Evolutionary conservation across 1,139 yeast species (phyloP).

Genomic region (Taphrina sp.): DNA sequence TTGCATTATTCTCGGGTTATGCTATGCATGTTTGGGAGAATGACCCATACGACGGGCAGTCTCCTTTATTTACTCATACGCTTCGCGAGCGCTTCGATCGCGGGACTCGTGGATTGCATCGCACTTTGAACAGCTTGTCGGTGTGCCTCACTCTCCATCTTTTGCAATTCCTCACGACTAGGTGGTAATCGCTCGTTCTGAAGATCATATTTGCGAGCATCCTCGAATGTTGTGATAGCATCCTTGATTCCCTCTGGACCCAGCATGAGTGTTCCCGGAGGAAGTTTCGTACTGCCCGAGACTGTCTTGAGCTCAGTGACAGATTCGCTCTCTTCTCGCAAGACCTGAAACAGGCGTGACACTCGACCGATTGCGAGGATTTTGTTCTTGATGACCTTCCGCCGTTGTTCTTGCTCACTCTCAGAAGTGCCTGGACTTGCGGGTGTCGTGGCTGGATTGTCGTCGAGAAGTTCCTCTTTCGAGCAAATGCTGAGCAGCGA

Average conservation of each 20-base stretch:
- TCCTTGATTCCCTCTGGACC: slow-evolving; percentile 70
- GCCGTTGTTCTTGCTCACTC: slow-evolving; percentile 46
- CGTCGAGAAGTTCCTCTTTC: slow-evolving; percentile 87
- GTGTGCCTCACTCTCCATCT: slow-evolving; percentile 48
- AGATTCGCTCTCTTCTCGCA: slow-evolving; percentile 85
- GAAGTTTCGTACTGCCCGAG: slow-evolving; percentile 63
- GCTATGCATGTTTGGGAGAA: too few species aligned
- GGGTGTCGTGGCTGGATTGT: slow-evolving; percentile 40
- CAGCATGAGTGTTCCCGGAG: slow-evolving; percentile 80
- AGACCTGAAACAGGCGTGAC: slow-evolving; percentile 85
- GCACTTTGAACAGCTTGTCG: slow-evolving; percentile 19
- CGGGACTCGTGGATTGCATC: slow-evolving; percentile 17
- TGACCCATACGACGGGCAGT: too few species aligned
- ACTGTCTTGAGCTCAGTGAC: slow-evolving; percentile 75
- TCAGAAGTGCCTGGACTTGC: slow-evolving; percentile 37
- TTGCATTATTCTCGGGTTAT: too few species aligned
- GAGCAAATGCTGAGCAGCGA: slow-evolving; percentile 90
- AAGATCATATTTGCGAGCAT: slow-evolving; percentile 77
- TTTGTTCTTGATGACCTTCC: slow-evolving; percentile 75
- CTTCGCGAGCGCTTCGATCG: slow-evolving; percentile 26
- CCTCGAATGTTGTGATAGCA: slow-evolving; percentile 74
- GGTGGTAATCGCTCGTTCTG: slow-evolving; percentile 90
- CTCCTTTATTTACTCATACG: slow-evolving; percentile 13
- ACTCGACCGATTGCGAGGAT: slow-evolving; percentile 92
- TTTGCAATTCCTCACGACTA: slow-evolving; percentile 56